Evolutionary conservation across 2,329 filamentous ascomycete genomes (phyloP).

Genomic region (Graphilbum fragrans): DNA sequence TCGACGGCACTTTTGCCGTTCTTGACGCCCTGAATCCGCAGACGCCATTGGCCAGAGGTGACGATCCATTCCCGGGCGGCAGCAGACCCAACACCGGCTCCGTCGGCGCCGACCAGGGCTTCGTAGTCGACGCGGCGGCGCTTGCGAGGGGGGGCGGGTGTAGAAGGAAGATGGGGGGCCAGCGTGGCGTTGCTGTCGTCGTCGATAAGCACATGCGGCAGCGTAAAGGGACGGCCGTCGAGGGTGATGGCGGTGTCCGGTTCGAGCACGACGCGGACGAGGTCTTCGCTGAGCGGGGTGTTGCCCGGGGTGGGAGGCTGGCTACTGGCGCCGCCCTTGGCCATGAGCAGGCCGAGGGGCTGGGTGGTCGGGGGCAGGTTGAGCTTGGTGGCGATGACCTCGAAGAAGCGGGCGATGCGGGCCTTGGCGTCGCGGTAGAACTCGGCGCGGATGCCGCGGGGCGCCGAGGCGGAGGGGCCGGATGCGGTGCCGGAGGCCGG

Average conservation of each 20-base stretch:
- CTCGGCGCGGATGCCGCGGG: slow-evolving; percentile 42
- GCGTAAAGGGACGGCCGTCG: slow-evolving; percentile 38
- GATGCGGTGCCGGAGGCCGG: slow-evolving; percentile 9
- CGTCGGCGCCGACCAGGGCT: slow-evolving; percentile 27
- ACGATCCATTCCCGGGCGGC: slow-evolving; percentile 41
- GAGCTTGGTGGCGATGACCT: slow-evolving; percentile 72
- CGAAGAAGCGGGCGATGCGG: slow-evolving; percentile 60
- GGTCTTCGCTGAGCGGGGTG: slow-evolving; percentile 57
- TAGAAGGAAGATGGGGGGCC: slow-evolving; percentile 3
- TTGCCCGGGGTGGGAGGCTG: slow-evolving; percentile 56
- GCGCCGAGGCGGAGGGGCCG: slow-evolving; percentile 14
- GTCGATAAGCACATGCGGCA: slow-evolving; percentile 4
- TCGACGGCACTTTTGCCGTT: slow-evolving; percentile 46
- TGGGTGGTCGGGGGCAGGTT: slow-evolving; percentile 48
- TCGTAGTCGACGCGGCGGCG: slow-evolving; percentile 21
- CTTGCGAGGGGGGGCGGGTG: slow-evolving; percentile 1
- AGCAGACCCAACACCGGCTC: background rate
- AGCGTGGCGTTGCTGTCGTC: slow-evolving; percentile 9
- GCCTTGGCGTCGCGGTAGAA: slow-evolving; percentile 62
- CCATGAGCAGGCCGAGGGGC: slow-evolving; percentile 55
- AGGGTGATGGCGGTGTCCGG: slow-evolving; percentile 45
- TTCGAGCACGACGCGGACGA: slow-evolving; percentile 53
- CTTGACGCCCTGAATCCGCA: slow-evolving; percentile 46
- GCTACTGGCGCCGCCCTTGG: slow-evolving; percentile 46
- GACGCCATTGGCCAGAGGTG: slow-evolving; percentile 57